A percentile compares a stretch with the other conserved stretches of the same genome.
phyloP scores from a whole-genome alignment of 768 basidiomycete genomes.

The Lepiota brunneoincarnata region DNA sequence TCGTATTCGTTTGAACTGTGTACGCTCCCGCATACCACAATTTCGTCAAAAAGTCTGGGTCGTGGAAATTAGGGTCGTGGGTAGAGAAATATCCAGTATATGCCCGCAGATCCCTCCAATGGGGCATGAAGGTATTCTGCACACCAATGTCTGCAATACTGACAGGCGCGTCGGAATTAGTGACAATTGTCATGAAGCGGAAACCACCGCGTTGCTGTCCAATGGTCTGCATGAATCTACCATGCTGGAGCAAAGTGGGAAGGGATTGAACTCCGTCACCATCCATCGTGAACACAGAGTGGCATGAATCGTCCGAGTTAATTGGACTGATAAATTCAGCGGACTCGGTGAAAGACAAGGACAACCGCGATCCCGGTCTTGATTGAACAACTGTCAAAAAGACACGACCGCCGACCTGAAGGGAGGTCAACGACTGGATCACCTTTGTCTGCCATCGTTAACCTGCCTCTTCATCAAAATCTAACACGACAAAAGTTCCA shows the following conservation, averaged over 20 bases:
- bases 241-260: constrained; percentile 24
- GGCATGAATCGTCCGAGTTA: constrained; percentile 40
- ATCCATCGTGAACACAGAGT: constrained; percentile 19
- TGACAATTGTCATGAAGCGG: constrained; percentile 43
- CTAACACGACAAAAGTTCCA: background rate
- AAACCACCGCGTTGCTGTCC: constrained; percentile 45
- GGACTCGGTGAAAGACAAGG: constrained; percentile 50
- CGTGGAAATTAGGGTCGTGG: too few relatives aligned
- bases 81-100: too few relatives aligned
- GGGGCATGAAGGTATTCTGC: constrained; percentile 46
- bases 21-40: too few relatives aligned
- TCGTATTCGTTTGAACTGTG: constrained; percentile 46
- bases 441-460: background rate
- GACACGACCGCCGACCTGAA: constrained; percentile 30
- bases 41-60: too few relatives aligned
- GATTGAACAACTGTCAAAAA: constrained; percentile 26
- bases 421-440: background rate
- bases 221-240: constrained; percentile 31
- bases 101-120: constrained; percentile 40
- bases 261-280: constrained; percentile 33
- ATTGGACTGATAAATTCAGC: constrained; percentile 43
- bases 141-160: constrained; percentile 41
- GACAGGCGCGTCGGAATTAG: constrained; percentile 31
- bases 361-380: constrained; percentile 30
- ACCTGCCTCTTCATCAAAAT: constrained; percentile 2